A percentile compares a stretch with the other conserved stretches of the same genome.
These are phyloP conservation scores for Solanum stenotomum DNA, from an alignment of 257 asterid species.

Conservation along the genomic window DNA sequence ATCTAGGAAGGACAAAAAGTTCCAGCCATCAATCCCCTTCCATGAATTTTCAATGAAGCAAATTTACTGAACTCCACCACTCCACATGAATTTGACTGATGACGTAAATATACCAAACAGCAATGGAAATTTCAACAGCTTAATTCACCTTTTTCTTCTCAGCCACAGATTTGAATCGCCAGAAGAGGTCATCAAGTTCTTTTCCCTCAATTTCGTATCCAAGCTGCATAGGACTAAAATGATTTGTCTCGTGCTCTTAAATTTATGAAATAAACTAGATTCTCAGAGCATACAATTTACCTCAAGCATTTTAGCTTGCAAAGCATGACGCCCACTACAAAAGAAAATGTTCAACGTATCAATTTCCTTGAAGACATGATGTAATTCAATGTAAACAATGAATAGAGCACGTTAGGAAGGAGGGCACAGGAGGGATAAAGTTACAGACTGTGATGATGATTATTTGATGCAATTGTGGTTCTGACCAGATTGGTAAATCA, in stretches of 20 bases:
- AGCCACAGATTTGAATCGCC: conserved; percentile 89
- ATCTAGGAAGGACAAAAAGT: not conserved
- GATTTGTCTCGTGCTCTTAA: not conserved
- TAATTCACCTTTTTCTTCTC: conserved; percentile 80
- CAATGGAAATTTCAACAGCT: not conserved
- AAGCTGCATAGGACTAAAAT: conserved; percentile 42
- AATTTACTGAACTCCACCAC: not conserved
- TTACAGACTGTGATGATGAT: not conserved
- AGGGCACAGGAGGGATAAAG: not conserved
- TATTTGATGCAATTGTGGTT: not conserved
- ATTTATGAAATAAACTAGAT: not conserved
- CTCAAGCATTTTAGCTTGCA: conserved; percentile 85
- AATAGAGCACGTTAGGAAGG: not conserved
- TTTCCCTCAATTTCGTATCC: conserved; percentile 81
- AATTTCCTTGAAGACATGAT: not conserved
- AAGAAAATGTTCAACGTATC: conserved; percentile 14
- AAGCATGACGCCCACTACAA: conserved; percentile 94
- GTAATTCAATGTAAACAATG: not conserved
- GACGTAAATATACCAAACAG: not conserved
- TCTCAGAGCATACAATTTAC: conserved; percentile 25
- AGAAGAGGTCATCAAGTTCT: conserved; percentile 80
- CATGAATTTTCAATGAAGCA: not conserved
- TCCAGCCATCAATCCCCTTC: not conserved
- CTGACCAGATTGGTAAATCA: not conserved
- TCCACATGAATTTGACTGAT: not conserved